Conservation (phyloP, 768 basidiomycete species). For the Rubroboletus pulcherrimus region DNA sequence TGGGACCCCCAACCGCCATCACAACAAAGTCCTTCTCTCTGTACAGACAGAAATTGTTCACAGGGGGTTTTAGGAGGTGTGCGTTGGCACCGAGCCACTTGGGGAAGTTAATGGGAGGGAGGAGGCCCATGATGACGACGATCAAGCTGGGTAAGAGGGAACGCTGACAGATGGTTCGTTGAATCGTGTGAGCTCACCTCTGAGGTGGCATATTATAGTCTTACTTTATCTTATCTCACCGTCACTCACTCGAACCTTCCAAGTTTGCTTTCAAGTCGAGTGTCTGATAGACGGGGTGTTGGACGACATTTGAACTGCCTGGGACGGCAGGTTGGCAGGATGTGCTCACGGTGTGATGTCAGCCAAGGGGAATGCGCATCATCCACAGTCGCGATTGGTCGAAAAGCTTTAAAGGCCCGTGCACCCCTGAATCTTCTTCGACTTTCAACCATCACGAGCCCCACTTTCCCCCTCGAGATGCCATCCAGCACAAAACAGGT, state of each 20-base stretch:
- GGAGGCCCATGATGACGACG: slow-evolving; percentile 55
- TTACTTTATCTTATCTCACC: slow-evolving; percentile 2
- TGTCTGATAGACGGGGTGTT: no score
- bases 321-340: no score
- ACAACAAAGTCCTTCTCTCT: slow-evolving; percentile 82
- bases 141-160: no score
- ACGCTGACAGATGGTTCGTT: not conserved
- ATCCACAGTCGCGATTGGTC: not conserved
- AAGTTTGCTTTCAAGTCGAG: no score
- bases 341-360: no score
- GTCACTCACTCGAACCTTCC: no score
- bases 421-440: not conserved
- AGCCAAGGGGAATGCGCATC: not conserved
- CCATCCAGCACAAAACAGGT: no score
- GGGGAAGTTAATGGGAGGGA: slow-evolving; percentile 82
- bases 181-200: not conserved
- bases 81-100: slow-evolving; percentile 84
- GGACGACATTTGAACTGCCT: no score
- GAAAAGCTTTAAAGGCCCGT: not conserved
- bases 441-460: not conserved
- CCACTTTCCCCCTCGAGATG: no score
- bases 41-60: slow-evolving; percentile 88
- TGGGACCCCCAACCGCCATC: slow-evolving; percentile 97
- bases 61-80: slow-evolving; percentile 81
- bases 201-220: not conserved